Base-by-base conservation (phyloP, 805 yeast genomes). In the Candida sonorensis region DNA sequence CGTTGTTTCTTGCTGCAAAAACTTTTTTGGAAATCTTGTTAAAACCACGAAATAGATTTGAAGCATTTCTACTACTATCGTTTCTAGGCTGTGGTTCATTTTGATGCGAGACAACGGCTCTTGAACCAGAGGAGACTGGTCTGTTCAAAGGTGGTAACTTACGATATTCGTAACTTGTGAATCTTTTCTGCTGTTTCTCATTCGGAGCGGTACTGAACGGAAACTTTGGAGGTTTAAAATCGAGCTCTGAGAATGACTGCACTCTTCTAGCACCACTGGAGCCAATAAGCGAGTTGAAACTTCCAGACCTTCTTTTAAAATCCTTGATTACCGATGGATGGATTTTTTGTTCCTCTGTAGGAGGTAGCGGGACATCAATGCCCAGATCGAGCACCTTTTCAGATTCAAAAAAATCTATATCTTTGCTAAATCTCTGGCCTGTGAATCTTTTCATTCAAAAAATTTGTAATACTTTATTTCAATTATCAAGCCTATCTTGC, bases 381-480 rank as follows among this genome's bases (percentile, higher is more conserved):
- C 28, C 23, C 6, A 41, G 12, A n/a, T 23, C 12, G 10, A 30
- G 17, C 3, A 41, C 17, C 11, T 36, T 33, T 22, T 31, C 22
- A 9, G 42, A 50, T 23, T 30, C 41, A 23, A 27, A 27, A 26
- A 49, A 53, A 33, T 55, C 61, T n/a, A 32, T 36, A 2, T 34
- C 40, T 15, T 32, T 31, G 10, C 31, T 30, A 7, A 55, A 34
- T 26, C 34, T 40, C 23, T 55, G 48, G 5, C 58, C 59, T 27
- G 36, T 48, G 19, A 45, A 42, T 23, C 44, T 45, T 21, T 45
- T 37, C 46, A 48, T 48, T 10, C 22, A 26, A 15, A 10, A 19
- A n/a, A n/a, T n/a, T n/a, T n/a, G n/a, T n/a, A n/a, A n/a, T n/a
- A n/a, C n/a, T n/a, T n/a, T n/a, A n/a, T n/a, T n/a, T n/a, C n/a